A percentile compares a stretch with the other conserved stretches of the same genome.
Conservation (phyloP, 228 moss, liverwort and hornwort genomes). For the Sphagnum fallax region DNA sequence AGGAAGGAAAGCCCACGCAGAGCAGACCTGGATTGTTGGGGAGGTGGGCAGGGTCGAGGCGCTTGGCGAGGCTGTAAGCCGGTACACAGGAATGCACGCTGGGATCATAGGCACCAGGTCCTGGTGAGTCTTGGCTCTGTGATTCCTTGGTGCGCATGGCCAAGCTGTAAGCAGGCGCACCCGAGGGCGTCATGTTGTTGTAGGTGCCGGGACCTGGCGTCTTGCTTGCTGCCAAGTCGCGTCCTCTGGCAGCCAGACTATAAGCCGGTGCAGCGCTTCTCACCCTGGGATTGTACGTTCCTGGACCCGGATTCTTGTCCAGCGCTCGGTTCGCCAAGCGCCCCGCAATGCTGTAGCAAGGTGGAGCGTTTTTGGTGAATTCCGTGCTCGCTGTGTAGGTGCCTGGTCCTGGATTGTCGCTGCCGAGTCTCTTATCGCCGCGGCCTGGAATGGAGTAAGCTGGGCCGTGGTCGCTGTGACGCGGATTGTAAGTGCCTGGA, state of each 20-base stretch:
- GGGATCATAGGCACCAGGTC: constrained; percentile 47
- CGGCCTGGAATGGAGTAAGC: constrained; percentile 51
- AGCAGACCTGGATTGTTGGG: constrained; percentile 16
- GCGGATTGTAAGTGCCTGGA: constrained; percentile 31
- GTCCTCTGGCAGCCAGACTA: constrained; percentile 26
- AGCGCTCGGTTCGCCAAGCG: background rate
- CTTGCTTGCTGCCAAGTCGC: constrained; percentile 8
- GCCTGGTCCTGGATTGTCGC: constrained; percentile 29
- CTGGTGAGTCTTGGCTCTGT: constrained; percentile 33
- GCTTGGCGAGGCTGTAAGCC: constrained; percentile 26
- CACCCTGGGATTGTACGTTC: constrained; percentile 37
- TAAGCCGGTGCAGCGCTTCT: constrained; percentile 20
- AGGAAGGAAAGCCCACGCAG: too few relatives aligned
- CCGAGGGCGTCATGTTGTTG: constrained; percentile 19
- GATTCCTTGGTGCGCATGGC: constrained; percentile 24
- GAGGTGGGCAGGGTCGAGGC: constrained; percentile 13
- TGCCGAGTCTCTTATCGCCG: constrained; percentile 10
- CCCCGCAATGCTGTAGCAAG: constrained; percentile 20
- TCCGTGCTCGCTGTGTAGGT: constrained; percentile 7
- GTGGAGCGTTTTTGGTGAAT: constrained; percentile 5
- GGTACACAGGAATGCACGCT: constrained; percentile 21
- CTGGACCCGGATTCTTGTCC: constrained; percentile 52
- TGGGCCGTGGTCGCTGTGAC: constrained; percentile 28
- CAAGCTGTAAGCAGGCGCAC: constrained; percentile 39
- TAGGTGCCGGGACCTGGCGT: constrained; percentile 51